Base-by-base conservation (phyloP, 2,329 filamentous ascomycete species). In the Fusarium sp. region DNA sequence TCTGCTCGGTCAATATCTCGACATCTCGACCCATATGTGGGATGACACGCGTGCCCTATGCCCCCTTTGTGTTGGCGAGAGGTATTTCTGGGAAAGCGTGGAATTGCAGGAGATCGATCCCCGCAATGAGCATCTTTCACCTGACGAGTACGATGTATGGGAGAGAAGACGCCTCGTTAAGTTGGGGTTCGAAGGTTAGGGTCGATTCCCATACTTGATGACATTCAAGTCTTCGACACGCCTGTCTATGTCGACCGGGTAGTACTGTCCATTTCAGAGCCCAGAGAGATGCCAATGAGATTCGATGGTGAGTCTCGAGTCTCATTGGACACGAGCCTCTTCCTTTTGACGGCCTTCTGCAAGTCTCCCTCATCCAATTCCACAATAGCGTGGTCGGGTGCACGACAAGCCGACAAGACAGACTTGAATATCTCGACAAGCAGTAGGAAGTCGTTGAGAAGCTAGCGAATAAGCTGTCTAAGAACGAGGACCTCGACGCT, bases 21-120 rank as follows among this genome's bases (percentile, higher is more conserved):
- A 50, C 3, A 7, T 27, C 18, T 56, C 13, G 13, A 2, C 2
- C 5, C 0, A 4, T 7, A 29, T 2, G 22, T 18, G 14, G 24
- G 20, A 6, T 3, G 14, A 20, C 7, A 2, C n/a, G 9, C 20
- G 20, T 9, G 52, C 31, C 20, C 31, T 71, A 6, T 71, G 69
- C 22, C 58, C 63, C 4, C 11, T 71, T 1, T 71, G 68, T 27
- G 42, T 71, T 22, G 68, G 68, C 1, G 1, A 11, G 27, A 3
- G 29, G 0, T 9, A 34, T 42, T 1, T 22, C 5, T 0, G 9
- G 14, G 6, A 24, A 5, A 59, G 63, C 20, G n/a, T 40, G 16
- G 18, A 18, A 2, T 4, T 42, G 9, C 34, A 54, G 8, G 8
- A 24, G 8, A 13, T 11, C 11, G 0, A 14, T 9, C 18, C 24